These are phyloP conservation scores for Cryptosporidium felis DNA, from an alignment of 169 alveolate genomes.

Conservation along the genomic window DNA sequence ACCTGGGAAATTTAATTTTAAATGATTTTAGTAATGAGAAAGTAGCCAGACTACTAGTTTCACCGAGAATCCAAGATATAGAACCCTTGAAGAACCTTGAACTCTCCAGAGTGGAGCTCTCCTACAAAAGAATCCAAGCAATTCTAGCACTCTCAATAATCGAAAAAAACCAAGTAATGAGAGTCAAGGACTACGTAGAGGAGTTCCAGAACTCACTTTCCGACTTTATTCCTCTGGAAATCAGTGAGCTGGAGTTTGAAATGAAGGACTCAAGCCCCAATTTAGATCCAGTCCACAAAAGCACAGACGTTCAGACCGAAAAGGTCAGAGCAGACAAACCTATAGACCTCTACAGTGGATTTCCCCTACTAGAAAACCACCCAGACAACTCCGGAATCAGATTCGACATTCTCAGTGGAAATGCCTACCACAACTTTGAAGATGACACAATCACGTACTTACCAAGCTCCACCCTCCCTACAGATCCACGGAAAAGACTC, in stretches of 20 bases:
- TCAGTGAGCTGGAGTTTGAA: slow-evolving; percentile 40
- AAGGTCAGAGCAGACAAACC: no score
- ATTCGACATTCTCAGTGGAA: slow-evolving; percentile 40
- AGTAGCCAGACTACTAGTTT: neutral
- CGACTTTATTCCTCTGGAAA: slow-evolving; percentile 42
- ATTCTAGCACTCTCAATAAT: slow-evolving; percentile 3
- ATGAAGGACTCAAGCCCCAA: neutral
- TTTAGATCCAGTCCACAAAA: neutral
- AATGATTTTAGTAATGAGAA: neutral
- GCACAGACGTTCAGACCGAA: no score
- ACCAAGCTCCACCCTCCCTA: slow-evolving; percentile 44
- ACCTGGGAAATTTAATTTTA: neutral
- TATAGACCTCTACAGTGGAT: slow-evolving; percentile 17
- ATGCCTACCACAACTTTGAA: slow-evolving; percentile 41
- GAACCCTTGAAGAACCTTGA: neutral
- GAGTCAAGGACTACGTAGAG: slow-evolving; percentile 22
- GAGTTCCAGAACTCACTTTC: slow-evolving; percentile 1
- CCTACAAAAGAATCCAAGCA: slow-evolving; percentile 46
- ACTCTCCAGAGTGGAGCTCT: neutral
- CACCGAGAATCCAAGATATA: neutral
- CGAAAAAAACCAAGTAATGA: neutral
- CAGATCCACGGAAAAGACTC: slow-evolving; percentile 52
- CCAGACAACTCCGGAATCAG: slow-evolving; percentile 55
- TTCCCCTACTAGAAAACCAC: slow-evolving; percentile 46
- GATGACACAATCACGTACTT: slow-evolving; percentile 38